Percentiles rank a stretch among this genome's conserved stretches.
These are phyloP conservation scores for Fusarium sp. DNA, from an alignment of 2,329 filamentous ascomycete species.

Conservation along the genomic window DNA sequence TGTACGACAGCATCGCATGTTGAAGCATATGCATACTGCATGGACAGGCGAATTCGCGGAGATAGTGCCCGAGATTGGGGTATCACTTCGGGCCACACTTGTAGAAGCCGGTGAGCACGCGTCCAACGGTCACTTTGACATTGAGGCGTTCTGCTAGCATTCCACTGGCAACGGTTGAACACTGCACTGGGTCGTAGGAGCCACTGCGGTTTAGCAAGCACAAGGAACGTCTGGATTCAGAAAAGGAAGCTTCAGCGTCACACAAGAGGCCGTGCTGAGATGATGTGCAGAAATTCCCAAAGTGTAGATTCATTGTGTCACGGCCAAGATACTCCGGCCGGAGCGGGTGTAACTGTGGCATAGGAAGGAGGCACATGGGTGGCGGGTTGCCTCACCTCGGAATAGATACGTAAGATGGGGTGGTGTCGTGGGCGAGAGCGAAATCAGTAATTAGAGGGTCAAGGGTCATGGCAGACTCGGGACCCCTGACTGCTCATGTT, in stretches of 20 bases:
- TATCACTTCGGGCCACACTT: neutral
- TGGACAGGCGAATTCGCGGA: neutral
- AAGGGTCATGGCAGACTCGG: neutral
- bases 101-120: neutral
- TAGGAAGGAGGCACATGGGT: neutral
- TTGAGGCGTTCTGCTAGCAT: neutral
- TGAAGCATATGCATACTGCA: neutral
- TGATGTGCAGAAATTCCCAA: neutral
- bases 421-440: constrained; percentile 5
- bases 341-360: neutral
- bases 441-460: neutral
- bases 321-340: neutral
- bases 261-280: neutral
- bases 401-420: neutral
- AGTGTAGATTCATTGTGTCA: neutral
- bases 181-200: neutral
- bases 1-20: neutral
- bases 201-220: neutral
- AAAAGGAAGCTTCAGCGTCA: neutral
- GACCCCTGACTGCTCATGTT: constrained; percentile 28
- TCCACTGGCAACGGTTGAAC: constrained; percentile 20
- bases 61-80: neutral
- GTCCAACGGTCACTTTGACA: neutral
- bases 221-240: neutral
- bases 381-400: neutral